phyloP scores from a whole-genome alignment of 768 basidiomycete species.

The Phylloporus sp. region DNA sequence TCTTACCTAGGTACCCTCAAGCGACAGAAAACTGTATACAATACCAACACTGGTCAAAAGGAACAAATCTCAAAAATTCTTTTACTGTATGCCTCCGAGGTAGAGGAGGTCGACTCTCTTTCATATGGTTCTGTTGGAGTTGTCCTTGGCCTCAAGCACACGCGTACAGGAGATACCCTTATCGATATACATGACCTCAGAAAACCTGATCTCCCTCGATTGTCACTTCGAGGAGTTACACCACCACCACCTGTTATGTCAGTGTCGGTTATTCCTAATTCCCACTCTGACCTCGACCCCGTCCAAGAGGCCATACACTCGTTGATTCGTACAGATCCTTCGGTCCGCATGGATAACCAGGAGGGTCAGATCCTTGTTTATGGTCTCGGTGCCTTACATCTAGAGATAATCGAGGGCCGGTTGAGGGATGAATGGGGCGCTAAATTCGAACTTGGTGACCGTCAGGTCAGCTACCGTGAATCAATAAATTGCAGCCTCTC shows the following conservation, averaged over 20 bases:
- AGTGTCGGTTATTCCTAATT: constrained; percentile 74
- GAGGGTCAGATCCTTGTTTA: constrained; percentile 84
- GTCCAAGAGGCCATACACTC: constrained; percentile 73
- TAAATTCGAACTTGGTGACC: constrained; percentile 70
- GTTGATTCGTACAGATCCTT: constrained; percentile 85
- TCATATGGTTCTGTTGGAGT: constrained; percentile 84
- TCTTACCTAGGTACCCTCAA: constrained; percentile 53
- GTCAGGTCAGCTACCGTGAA: constrained; percentile 82
- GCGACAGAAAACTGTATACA: constrained; percentile 57
- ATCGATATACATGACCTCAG: constrained; percentile 47
- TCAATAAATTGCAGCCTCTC: constrained; percentile 30
- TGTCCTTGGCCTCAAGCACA: constrained; percentile 75
- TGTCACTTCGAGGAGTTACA: constrained; percentile 57
- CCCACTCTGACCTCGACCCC: constrained; percentile 72
- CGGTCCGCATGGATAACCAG: constrained; percentile 71
- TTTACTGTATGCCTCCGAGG: constrained; percentile 73
- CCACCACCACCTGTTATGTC: constrained; percentile 86
- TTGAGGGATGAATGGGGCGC: constrained; percentile 77
- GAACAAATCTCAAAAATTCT: constrained; percentile 75
- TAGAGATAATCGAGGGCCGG: constrained; percentile 86
- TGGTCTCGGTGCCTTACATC: constrained; percentile 79
- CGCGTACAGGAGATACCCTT: constrained; percentile 85
- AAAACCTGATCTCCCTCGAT: constrained; percentile 30
- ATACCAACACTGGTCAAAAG: constrained; percentile 61
- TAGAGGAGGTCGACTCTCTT: constrained; percentile 73